Conservation (phyloP, 352 stramenopile species). For the Pythium diclinum region DNA sequence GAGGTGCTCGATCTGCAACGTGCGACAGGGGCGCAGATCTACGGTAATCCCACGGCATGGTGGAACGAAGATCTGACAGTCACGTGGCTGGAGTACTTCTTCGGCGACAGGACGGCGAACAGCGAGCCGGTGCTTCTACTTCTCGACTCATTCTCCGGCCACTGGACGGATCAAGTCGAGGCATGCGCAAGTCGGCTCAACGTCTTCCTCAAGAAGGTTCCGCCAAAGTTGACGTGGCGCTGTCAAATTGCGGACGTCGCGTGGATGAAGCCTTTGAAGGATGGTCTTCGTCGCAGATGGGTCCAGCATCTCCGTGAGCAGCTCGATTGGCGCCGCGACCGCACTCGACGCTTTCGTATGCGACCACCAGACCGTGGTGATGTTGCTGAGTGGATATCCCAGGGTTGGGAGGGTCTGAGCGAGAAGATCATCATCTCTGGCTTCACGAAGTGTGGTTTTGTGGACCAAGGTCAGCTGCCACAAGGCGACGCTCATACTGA, state of each 20-base stretch:
- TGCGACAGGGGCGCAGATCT: slow-evolving; percentile 12
- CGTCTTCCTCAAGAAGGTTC: slow-evolving; percentile 9
- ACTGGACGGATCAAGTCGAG: slow-evolving; percentile 27
- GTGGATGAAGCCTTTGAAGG: slow-evolving; percentile 27
- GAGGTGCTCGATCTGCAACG: slow-evolving; percentile 1
- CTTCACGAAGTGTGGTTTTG: too few species aligned
- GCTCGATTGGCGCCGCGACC: neutral
- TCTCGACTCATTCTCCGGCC: slow-evolving; percentile 27
- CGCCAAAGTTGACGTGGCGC: slow-evolving; percentile 16
- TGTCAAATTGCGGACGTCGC: slow-evolving; percentile 23
- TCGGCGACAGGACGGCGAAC: slow-evolving; percentile 12
- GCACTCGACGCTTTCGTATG: neutral
- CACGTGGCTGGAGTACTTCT: slow-evolving; percentile 28
- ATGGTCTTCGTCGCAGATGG: slow-evolving; percentile 10
- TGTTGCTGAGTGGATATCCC: neutral
- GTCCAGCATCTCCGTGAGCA: slow-evolving; percentile 14
- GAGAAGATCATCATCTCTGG: too few species aligned
- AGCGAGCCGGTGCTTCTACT: slow-evolving; percentile 26
- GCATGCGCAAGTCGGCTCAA: neutral
- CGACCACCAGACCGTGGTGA: slow-evolving; percentile 4
- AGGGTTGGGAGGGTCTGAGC: neutral
- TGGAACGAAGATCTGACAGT: slow-evolving; percentile 26
- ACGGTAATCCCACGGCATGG: slow-evolving; percentile 22
- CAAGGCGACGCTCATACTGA: too few species aligned
- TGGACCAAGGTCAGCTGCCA: too few species aligned